phyloP scores from a whole-genome alignment of 352 stramenopile species.

The Phytopythium ostracodes region DNA sequence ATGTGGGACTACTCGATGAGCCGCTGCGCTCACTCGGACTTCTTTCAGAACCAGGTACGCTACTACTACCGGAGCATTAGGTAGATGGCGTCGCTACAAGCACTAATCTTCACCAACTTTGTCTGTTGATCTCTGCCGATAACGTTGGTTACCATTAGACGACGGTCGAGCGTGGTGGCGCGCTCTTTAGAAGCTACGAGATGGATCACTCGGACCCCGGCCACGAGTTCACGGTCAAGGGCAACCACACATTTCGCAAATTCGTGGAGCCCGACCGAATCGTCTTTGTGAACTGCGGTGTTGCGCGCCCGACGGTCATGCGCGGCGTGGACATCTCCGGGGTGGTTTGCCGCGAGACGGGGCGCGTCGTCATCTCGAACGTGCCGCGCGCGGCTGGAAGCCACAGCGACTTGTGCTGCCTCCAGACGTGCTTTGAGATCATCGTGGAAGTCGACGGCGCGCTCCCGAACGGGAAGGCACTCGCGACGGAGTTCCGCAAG shows the following conservation, averaged over 20 bases:
- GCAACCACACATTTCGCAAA: slow-evolving; percentile 2
- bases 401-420: neutral
- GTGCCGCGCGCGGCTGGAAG: neutral
- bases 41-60: neutral
- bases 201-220: neutral
- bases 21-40: neutral
- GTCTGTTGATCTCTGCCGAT: neutral
- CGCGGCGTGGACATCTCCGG: neutral
- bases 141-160: neutral
- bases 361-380: slow-evolving; percentile 1
- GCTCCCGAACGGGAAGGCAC: neutral
- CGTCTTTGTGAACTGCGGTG: neutral
- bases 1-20: slow-evolving; percentile 1
- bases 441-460: neutral
- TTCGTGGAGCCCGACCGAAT: neutral
- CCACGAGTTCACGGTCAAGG: neutral
- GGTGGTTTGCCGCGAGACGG: neutral
- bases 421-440: slow-evolving; percentile 5
- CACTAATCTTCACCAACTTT: neutral
- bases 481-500: neutral
- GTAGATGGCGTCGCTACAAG: too few species aligned
- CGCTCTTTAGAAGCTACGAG: slow-evolving; percentile 2
- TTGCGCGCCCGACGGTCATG: neutral
- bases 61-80: too few species aligned
- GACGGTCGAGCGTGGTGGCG: neutral